Conservation (phyloP, 2,329 filamentous ascomycete species). For the Dactylellina haptotyla region DNA sequence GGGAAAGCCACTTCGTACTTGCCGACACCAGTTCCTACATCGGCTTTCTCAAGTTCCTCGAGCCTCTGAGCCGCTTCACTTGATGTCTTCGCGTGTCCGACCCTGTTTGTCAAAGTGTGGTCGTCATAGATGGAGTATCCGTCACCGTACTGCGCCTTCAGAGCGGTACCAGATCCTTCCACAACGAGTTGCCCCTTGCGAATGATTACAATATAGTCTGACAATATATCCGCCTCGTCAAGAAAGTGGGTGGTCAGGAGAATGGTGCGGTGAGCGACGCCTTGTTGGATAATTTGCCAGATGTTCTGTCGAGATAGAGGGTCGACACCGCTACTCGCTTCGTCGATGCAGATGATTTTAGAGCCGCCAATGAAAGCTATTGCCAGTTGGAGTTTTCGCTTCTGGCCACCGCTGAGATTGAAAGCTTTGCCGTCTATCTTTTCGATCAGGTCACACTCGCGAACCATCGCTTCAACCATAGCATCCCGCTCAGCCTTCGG, state of each 20-base stretch:
- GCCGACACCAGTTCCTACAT: constrained; percentile 67
- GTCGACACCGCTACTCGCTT: constrained; percentile 88
- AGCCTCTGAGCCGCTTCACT: constrained; percentile 77
- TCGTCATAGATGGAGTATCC: constrained; percentile 84
- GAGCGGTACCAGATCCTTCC: constrained; percentile 82
- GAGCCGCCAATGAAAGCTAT: constrained; percentile 96
- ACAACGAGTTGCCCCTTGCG: constrained; percentile 85
- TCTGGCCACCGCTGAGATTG: constrained; percentile 89
- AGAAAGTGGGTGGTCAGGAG: constrained; percentile 92
- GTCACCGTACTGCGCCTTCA: constrained; percentile 83
- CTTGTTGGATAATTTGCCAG: constrained; percentile 90
- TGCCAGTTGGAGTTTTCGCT: constrained; percentile 87
- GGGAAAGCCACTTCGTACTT: constrained; percentile 89
- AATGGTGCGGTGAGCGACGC: constrained; percentile 82
- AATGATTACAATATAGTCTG: constrained; percentile 87
- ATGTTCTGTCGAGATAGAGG: constrained; percentile 87
- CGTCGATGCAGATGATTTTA: constrained; percentile 87
- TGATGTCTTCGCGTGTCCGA: constrained; percentile 72
- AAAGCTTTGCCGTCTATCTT: constrained; percentile 78
- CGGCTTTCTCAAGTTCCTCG: constrained; percentile 70
- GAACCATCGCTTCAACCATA: constrained; percentile 72
- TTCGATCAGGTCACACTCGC: constrained; percentile 76
- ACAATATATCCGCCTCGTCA: constrained; percentile 88
- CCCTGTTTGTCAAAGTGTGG: constrained; percentile 65
- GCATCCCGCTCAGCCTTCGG: constrained; percentile 66